Conservation (phyloP, 1,139 yeast species). For the Diutina mesorugosa region DNA sequence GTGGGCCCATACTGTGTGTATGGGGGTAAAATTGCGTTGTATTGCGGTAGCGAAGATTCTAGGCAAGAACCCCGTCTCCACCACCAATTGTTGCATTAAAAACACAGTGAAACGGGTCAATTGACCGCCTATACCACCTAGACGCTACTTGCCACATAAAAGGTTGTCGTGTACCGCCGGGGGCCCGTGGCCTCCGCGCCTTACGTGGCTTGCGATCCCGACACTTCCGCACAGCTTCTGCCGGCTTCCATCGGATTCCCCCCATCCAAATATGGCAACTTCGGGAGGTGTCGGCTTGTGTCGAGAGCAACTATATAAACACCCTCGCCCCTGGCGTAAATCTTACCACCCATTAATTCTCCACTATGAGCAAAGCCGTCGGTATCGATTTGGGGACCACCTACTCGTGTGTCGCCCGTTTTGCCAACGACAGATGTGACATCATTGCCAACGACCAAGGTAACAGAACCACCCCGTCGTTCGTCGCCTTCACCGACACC, state of each 20-base stretch:
- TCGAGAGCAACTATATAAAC: neutral
- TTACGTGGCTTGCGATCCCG: neutral
- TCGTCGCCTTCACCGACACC: slow-evolving; percentile 94
- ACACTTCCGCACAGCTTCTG: neutral
- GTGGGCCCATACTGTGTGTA: neutral
- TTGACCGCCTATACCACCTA: neutral
- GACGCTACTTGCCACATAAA: no score
- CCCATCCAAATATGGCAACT: neutral
- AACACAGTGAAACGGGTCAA: neutral
- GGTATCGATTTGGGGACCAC: slow-evolving; percentile 99
- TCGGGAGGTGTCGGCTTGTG: neutral
- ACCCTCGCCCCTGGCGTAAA: neutral
- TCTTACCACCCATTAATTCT: neutral
- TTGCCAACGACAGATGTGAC: slow-evolving; percentile 31
- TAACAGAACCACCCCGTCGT: slow-evolving; percentile 97
- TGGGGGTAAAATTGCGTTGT: neutral
- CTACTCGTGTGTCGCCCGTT: slow-evolving; percentile 91
- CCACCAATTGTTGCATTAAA: no score
- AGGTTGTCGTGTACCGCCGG: neutral
- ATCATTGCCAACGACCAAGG: slow-evolving; percentile 98
- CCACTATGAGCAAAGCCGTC: slow-evolving; percentile 41
- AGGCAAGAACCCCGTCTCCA: no score
- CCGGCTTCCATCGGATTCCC: neutral
- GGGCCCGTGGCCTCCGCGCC: neutral
- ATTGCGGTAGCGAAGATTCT: neutral